Percentiles rank a stretch among this genome's conserved stretches.
Conservation (phyloP, 495 filamentous ascomycete genomes). For the Aspergillus funiculosus region DNA sequence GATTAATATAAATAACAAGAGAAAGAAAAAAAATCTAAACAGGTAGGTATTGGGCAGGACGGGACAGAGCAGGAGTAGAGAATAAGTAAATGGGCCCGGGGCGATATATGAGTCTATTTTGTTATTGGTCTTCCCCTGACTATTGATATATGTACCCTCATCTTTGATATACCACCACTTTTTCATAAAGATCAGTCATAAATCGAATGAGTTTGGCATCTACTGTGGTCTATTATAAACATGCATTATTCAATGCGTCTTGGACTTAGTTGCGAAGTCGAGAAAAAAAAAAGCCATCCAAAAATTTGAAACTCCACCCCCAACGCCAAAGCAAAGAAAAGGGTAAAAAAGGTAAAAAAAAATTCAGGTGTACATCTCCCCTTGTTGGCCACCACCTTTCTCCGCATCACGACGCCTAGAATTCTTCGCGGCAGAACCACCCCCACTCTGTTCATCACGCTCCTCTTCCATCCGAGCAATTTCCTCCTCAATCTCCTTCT, state of each 20-base stretch:
- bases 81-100: not conserved
- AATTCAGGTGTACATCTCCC: slow-evolving; percentile 37
- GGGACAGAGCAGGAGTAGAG: too few species aligned
- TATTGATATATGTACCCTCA: too few species aligned
- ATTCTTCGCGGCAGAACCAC: slow-evolving; percentile 15
- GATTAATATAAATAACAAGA: not conserved
- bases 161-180: not conserved
- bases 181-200: not conserved
- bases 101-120: slow-evolving; percentile 4
- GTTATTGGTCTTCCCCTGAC: too few species aligned
- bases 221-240: too few species aligned
- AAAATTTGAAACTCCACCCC: slow-evolving; percentile 5
- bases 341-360: slow-evolving; percentile 7
- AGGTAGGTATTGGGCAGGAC: too few species aligned
- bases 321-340: not conserved
- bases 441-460: slow-evolving; percentile 36
- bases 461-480: slow-evolving; percentile 53
- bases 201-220: not conserved
- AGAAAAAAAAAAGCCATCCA: not conserved
- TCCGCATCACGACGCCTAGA: slow-evolving; percentile 40
- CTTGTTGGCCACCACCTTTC: slow-evolving; percentile 34
- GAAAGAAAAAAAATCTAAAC: not conserved
- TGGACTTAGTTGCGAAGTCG: not conserved
- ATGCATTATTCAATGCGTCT: too few species aligned
- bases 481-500: slow-evolving; percentile 70